Evolutionary conservation across 495 filamentous ascomycete genomes (phyloP), one percentile per base, ranked within the genome.

Genomic region (Daldinia bambusicola): DNA sequence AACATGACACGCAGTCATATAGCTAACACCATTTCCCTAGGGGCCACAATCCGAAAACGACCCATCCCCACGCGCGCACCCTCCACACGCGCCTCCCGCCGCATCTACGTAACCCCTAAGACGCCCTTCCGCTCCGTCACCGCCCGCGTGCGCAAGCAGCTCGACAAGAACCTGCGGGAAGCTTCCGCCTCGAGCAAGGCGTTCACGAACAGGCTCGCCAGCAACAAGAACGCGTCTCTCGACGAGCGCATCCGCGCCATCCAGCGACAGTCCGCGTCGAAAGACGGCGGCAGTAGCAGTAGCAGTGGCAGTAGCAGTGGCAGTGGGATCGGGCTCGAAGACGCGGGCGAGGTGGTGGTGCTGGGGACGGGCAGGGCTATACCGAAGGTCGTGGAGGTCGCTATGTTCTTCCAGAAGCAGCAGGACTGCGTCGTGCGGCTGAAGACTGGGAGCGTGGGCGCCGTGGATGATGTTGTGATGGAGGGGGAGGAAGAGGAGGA

Each of bases 291-390:
- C 6, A 69, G 58, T 38, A n/a, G n/a, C n/a, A n/a, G n/a, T n/a
- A n/a, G n/a, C n/a, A n/a, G n/a, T n/a, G n/a, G n/a, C n/a, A n/a
- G n/a, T n/a, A n/a, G n/a, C n/a, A n/a, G n/a, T n/a, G n/a, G n/a
- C 6, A 69, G 58, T 38, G 73, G 71, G 31, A 58, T 48, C 4
- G 70, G 65, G 34, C 67, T 77, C 55, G 68, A 68, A 71, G 64
- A 78, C 70, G 37, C 88, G 0, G 73, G 88, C 69, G 88, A 90
- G 70, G 89, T 97, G 6, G 79, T 90, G 41, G 69, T 97, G 10
- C 91, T 94, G 62, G 95, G 88, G 14, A 94, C 92, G 1, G 93
- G 92, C 36, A 87, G 86, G 70, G 94, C 93, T 36, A 94, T 97
- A 57, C 84, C 89, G 76, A 91, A 87, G 79, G 89, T 89, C 31